phyloP scores from a whole-genome alignment of 164 flowering plant genomes.

The Sextonia rubra region DNA sequence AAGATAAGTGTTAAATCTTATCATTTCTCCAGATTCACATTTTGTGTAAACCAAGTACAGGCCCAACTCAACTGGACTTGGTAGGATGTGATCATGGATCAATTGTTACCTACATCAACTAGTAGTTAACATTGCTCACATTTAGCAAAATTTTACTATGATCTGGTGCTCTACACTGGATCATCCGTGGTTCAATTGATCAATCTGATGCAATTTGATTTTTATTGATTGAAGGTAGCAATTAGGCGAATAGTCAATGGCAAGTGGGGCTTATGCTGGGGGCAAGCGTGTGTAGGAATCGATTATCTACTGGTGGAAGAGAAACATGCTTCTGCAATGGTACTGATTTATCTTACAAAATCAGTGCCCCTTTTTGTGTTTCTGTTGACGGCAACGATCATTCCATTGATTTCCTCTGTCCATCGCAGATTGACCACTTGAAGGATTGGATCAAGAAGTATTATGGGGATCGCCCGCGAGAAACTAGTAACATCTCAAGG shows the following conservation, averaged over 20 bases:
- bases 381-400: neutral
- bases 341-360: slow-evolving; percentile 14
- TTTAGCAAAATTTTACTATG: neutral
- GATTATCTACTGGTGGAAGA: slow-evolving; percentile 69
- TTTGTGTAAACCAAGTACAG: neutral
- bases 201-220: neutral
- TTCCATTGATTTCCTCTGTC: neutral
- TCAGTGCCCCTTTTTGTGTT: neutral
- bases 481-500: slow-evolving; percentile 39
- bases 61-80: neutral
- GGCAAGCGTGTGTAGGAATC: slow-evolving; percentile 65
- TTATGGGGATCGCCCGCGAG: slow-evolving; percentile 47
- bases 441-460: slow-evolving; percentile 35
- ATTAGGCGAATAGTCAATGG: slow-evolving; percentile 48
- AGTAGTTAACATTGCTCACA: neutral
- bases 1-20: too few relatives aligned
- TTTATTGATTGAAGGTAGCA: slow-evolving; percentile 35
- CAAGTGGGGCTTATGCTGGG: slow-evolving; percentile 62
- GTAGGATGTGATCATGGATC: neutral
- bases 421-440: slow-evolving; percentile 54
- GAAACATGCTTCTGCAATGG: slow-evolving; percentile 41
- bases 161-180: neutral
- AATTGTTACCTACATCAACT: neutral
- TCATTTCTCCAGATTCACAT: neutral
- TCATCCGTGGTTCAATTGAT: neutral